phyloP scores from a whole-genome alignment of 2,329 filamentous ascomycete genomes.

The Ophidiomyces ophidiicola region DNA sequence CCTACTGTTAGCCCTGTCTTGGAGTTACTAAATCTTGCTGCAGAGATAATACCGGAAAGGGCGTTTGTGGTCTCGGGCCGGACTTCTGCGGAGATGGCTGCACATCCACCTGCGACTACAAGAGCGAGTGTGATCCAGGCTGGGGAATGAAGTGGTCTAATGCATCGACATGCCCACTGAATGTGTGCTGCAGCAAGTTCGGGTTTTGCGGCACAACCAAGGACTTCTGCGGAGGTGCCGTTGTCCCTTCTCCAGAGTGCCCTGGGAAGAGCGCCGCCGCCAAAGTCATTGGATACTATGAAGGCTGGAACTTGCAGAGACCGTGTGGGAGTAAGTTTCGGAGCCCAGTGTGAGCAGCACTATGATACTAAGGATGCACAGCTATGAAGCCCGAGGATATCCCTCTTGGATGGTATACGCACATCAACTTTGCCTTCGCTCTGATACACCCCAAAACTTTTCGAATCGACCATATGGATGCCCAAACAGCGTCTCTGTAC shows the following conservation, averaged over 20 bases:
- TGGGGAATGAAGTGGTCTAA: constrained; percentile 20
- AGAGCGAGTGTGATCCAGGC: constrained; percentile 24
- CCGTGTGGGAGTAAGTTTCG: constrained; percentile 18
- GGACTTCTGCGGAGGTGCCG: constrained; percentile 20
- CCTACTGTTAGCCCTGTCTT: background rate
- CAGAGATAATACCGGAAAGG: background rate
- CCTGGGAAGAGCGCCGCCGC: constrained; percentile 9
- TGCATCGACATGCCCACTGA: constrained; percentile 22
- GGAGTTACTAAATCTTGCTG: background rate
- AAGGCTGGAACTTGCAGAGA: constrained; percentile 21
- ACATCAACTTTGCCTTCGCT: constrained; percentile 21
- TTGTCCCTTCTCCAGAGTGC: constrained; percentile 11
- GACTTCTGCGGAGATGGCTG: constrained; percentile 20
- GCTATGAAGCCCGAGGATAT: constrained; percentile 12
- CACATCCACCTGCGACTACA: constrained; percentile 19
- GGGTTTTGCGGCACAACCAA: constrained; percentile 25
- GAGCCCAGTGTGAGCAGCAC: background rate
- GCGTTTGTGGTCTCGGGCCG: constrained; percentile 17
- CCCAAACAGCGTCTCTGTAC: constrained; percentile 15
- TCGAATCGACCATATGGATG: constrained; percentile 19
- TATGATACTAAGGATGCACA: background rate
- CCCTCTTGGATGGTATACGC: constrained; percentile 15
- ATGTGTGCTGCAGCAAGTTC: constrained; percentile 27
- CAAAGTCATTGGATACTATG: constrained; percentile 28
- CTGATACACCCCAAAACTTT: constrained; percentile 30